Conservation (phyloP, 495 filamentous ascomycete species). For the Diplogelasinospora grovesii region DNA sequence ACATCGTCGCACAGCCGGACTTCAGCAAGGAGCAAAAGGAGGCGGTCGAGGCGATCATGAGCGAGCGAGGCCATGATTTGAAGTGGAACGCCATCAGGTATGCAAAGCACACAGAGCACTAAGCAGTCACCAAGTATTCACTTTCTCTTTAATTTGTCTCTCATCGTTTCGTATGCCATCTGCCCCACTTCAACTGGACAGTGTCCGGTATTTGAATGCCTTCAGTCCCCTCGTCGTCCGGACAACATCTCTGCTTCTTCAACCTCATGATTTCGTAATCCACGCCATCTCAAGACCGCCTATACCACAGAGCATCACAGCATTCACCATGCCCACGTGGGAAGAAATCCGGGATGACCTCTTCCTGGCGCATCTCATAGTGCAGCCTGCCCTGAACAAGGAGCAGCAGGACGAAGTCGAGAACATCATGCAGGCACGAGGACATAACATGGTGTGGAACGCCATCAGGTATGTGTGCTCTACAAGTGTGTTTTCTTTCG, state of each 20-base stretch:
- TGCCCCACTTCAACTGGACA: neutral
- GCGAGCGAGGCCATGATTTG: constrained; percentile 13
- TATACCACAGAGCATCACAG: neutral
- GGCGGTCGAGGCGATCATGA: constrained; percentile 19
- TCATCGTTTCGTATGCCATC: no score
- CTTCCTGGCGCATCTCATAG: constrained; percentile 19
- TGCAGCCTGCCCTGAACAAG: constrained; percentile 11
- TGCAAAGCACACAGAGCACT: no score
- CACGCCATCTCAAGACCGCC: no score
- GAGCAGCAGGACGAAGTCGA: constrained; percentile 27
- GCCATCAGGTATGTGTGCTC: constrained; percentile 30
- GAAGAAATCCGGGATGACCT: constrained; percentile 27
- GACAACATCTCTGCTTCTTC: neutral
- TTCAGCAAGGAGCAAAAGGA: constrained; percentile 26
- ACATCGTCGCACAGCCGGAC: constrained; percentile 5
- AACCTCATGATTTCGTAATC: no score
- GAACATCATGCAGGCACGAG: constrained; percentile 11
- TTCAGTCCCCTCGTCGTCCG: no score
- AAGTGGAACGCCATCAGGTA: constrained; percentile 35
- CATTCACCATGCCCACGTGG: constrained; percentile 17
- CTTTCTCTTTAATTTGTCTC: no score
- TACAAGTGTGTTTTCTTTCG: no score
- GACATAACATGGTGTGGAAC: constrained; percentile 29
- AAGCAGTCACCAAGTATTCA: no score
- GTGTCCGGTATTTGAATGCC: no score